These are phyloP conservation scores for Mentha longifolia DNA, from an alignment of 257 asterid species.

Conservation along the genomic window DNA sequence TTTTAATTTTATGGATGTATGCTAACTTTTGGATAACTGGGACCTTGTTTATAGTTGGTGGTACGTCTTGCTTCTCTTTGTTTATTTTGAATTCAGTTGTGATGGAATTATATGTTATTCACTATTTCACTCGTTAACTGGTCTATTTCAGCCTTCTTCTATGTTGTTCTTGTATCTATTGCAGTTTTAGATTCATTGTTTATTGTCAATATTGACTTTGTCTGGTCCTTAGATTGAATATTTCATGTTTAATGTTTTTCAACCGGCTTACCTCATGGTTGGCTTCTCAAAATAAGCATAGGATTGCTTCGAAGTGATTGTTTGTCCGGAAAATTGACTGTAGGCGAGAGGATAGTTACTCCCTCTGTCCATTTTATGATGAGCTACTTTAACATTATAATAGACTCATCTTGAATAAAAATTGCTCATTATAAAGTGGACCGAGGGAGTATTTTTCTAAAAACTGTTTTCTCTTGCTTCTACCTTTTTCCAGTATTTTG, in stretches of 20 bases:
- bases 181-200: slow-evolving; percentile 15
- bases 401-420: too few species aligned
- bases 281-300: slow-evolving; percentile 14
- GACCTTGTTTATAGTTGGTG: slow-evolving; percentile 92
- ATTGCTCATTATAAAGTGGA: too few species aligned
- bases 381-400: too few species aligned
- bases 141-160: slow-evolving; percentile 7
- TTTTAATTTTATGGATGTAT: slow-evolving; percentile 93
- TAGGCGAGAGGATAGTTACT: background rate
- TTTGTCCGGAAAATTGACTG: background rate
- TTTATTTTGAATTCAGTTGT: slow-evolving; percentile 24
- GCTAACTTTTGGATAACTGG: slow-evolving; percentile 99
- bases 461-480: slow-evolving; percentile 3
- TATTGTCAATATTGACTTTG: slow-evolving; percentile 14
- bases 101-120: slow-evolving; percentile 18
- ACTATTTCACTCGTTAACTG: slow-evolving; percentile 12
- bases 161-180: background rate
- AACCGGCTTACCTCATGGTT: slow-evolving; percentile 8
- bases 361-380: too few species aligned
- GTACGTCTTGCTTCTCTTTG: slow-evolving; percentile 53
- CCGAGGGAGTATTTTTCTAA: background rate
- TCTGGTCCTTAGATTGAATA: slow-evolving; percentile 3
- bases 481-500: slow-evolving; percentile 17
- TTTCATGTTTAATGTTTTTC: slow-evolving; percentile 6
- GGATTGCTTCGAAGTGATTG: slow-evolving; percentile 7